These are phyloP conservation scores for Rhododendron williamsianum DNA, from an alignment of 148 eudicot genomes.

Conservation along the genomic window DNA sequence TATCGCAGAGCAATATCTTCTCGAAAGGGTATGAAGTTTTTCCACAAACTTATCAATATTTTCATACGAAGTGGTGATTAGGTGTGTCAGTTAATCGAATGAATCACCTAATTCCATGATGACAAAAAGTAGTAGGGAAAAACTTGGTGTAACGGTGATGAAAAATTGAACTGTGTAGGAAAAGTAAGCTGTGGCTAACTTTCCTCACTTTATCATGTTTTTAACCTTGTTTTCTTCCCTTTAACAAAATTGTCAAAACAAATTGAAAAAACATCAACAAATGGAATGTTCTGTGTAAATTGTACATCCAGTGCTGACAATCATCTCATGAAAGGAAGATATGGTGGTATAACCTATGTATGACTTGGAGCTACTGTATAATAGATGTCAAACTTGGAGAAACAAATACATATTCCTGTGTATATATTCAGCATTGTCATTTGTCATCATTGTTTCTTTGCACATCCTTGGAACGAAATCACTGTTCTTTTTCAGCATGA, in stretches of 20 bases:
- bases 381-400: background rate
- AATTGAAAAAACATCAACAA: background rate
- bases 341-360: background rate
- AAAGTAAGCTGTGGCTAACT: background rate
- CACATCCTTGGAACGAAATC: background rate
- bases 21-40: constrained; percentile 48
- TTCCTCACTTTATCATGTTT: background rate
- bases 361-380: background rate
- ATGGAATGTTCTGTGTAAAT: background rate
- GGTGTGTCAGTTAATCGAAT: background rate
- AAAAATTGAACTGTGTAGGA: background rate
- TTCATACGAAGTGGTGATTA: background rate
- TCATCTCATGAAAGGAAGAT: background rate
- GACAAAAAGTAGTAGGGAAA: background rate
- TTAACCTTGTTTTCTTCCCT: background rate
- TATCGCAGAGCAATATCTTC: constrained; percentile 52
- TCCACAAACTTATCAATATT: background rate
- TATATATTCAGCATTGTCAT: background rate
- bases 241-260: no score
- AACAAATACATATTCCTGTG: background rate
- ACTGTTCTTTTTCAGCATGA: background rate
- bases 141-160: background rate
- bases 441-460: background rate
- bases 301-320: background rate
- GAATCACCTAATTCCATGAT: background rate